Conservation (phyloP, 2,329 filamentous ascomycete genomes). For the Pseudocercospora eumusae region DNA sequence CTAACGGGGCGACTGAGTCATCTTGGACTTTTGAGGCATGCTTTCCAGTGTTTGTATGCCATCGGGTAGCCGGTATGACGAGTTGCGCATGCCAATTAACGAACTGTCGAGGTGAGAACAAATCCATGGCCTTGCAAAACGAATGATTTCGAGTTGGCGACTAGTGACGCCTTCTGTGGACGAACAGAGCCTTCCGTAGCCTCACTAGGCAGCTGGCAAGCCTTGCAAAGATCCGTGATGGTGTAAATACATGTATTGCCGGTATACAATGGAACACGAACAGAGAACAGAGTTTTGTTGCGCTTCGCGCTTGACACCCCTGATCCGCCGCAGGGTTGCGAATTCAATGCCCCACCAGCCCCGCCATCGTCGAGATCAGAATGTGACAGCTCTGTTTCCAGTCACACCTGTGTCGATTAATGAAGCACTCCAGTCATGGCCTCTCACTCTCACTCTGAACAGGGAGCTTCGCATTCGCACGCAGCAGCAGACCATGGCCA, state of each 20-base stretch:
- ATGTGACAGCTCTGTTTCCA: background rate
- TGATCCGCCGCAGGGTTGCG: background rate
- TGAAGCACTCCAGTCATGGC: conserved; percentile 21
- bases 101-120: background rate
- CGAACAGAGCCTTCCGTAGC: background rate
- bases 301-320: background rate
- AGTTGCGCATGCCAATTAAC: background rate
- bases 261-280: background rate
- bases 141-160: background rate
- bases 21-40: background rate
- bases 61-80: background rate
- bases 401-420: background rate
- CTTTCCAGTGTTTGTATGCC: background rate
- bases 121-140: background rate
- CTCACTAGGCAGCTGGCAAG: background rate
- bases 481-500: conserved; percentile 76
- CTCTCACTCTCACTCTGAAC: conserved; percentile 52
- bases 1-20: too few species aligned
- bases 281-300: too few species aligned
- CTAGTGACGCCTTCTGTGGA: background rate
- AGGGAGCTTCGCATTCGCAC: conserved; percentile 43
- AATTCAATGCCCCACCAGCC: background rate
- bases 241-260: background rate
- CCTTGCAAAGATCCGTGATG: background rate
- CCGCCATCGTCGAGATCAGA: background rate